Conservation (phyloP, 2,329 filamentous ascomycete species). For the Trichophyton benhamiae region DNA sequence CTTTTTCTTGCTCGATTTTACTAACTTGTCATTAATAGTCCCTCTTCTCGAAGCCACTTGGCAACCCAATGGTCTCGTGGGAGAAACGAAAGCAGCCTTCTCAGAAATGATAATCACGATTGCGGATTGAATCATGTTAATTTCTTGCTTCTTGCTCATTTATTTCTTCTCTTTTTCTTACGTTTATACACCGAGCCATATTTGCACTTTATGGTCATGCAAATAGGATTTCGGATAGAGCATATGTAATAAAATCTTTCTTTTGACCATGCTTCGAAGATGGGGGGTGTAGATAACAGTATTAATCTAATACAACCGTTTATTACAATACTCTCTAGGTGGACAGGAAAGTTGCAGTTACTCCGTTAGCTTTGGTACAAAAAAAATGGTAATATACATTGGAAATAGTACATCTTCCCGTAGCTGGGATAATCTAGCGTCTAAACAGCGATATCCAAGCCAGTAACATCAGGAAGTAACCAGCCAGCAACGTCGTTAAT, state of each 20-base stretch:
- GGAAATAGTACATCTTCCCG: slow-evolving; percentile 1
- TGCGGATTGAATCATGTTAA: background rate
- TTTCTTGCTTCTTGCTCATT: slow-evolving; percentile 17
- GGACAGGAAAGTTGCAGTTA: background rate
- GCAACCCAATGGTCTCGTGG: slow-evolving; percentile 50
- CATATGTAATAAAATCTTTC: slow-evolving; percentile 2
- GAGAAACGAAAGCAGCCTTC: slow-evolving; percentile 11
- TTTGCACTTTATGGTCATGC: background rate
- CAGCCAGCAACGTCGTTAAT: background rate
- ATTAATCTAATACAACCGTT: background rate
- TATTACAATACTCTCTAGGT: background rate
- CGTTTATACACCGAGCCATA: background rate
- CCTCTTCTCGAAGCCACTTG: slow-evolving; percentile 60
- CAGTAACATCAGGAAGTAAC: background rate
- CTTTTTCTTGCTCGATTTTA: background rate
- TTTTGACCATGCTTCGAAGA: background rate
- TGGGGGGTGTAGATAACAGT: background rate
- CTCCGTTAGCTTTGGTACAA: background rate
- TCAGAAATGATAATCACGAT: slow-evolving; percentile 9
- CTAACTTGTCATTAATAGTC: slow-evolving; percentile 25
- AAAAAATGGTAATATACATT: slow-evolving; percentile 2
- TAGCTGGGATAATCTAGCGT: background rate
- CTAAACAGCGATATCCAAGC: background rate
- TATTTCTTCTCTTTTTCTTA: slow-evolving; percentile 8
- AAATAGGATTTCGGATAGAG: background rate